Evolutionary conservation across 139 green algal species (phyloP).

Genomic region (Trebouxia sp.): DNA sequence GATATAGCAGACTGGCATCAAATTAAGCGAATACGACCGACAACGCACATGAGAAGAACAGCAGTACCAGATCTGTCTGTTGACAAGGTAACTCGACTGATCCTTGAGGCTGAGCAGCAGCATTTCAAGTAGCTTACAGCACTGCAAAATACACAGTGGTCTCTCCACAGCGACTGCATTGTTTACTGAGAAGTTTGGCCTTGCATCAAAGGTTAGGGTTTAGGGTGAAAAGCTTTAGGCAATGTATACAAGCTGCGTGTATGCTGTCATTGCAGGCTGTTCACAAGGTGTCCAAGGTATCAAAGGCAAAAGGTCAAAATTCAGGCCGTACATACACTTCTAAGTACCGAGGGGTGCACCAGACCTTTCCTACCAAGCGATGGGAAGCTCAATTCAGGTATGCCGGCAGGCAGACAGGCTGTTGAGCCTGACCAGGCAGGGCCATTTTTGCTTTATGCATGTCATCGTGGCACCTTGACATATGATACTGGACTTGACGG

Average conservation of each 20-base stretch:
- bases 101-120: not conserved
- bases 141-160: not conserved
- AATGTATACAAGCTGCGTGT: not conserved
- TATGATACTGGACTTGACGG: too few relatives aligned
- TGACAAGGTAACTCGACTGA: not conserved
- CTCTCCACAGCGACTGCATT: too few relatives aligned
- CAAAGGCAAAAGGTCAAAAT: constrained; percentile 38
- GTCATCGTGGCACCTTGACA: too few relatives aligned
- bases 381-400: constrained; percentile 90
- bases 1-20: constrained; percentile 25
- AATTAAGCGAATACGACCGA: not conserved
- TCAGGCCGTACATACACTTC: constrained; percentile 76
- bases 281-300: constrained; percentile 41
- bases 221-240: too few relatives aligned
- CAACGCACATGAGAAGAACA: not conserved
- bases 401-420: not conserved
- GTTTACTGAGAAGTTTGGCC: too few relatives aligned
- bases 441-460: too few relatives aligned
- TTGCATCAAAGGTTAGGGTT: too few relatives aligned
- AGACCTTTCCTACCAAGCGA: constrained; percentile 87
- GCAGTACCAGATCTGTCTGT: not conserved
- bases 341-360: constrained; percentile 85
- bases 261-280: constrained; percentile 10
- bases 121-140: not conserved
- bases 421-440: not conserved